Conservation (phyloP, 2,329 filamentous ascomycete genomes). For the Pezicula carpinea region DNA sequence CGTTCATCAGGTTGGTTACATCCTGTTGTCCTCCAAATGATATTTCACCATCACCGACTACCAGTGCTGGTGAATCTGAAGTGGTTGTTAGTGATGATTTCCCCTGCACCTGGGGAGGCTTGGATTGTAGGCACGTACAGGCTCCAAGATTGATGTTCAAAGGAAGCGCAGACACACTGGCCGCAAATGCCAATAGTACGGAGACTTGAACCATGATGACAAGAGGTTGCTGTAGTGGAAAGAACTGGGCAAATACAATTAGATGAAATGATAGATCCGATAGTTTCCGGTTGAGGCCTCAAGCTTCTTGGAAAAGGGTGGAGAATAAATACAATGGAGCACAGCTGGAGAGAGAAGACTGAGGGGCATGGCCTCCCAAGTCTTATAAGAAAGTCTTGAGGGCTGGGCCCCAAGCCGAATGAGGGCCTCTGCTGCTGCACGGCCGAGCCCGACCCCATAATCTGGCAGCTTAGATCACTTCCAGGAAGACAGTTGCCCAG, state of each 20-base stretch:
- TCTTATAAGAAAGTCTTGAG: constrained; percentile 20
- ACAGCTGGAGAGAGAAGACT: constrained; percentile 17
- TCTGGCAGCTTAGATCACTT: constrained; percentile 1
- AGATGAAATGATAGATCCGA: constrained; percentile 5
- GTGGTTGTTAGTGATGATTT: not conserved
- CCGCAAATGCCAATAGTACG: constrained; percentile 27
- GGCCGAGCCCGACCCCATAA: constrained; percentile 12
- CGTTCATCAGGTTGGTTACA: constrained; percentile 40
- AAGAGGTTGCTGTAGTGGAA: constrained; percentile 3
- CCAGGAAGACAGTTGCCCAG: not conserved
- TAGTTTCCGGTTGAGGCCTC: constrained; percentile 18
- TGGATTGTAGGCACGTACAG: constrained; percentile 1
- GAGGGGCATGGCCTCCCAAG: constrained; percentile 11
- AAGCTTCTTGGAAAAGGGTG: constrained; percentile 21
- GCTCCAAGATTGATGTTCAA: constrained; percentile 16
- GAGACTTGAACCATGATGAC: constrained; percentile 24
- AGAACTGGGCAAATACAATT: constrained; percentile 14
- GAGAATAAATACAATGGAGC: constrained; percentile 17
- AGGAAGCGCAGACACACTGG: constrained; percentile 25
- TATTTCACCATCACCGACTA: constrained; percentile 41
- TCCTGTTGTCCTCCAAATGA: constrained; percentile 42
- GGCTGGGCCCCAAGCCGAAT: constrained; percentile 5
- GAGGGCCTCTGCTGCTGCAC: constrained; percentile 8
- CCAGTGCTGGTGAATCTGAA: constrained; percentile 16
- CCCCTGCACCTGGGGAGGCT: not conserved